phyloP scores from a whole-genome alignment of 2,329 filamentous ascomycete genomes.

The Microcyclosporella mali region DNA sequence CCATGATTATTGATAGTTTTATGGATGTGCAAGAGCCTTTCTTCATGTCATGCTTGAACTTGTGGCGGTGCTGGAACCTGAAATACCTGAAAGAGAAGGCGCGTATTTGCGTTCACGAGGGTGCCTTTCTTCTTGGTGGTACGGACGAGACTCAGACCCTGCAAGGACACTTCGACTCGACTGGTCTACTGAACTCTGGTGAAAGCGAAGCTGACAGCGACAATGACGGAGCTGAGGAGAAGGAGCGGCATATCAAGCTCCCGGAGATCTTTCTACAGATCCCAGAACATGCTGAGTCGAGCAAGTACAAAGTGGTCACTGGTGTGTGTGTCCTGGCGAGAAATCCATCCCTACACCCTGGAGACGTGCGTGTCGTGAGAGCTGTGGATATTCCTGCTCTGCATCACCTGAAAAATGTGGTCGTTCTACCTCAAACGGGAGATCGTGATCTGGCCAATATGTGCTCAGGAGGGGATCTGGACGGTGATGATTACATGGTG shows the following conservation, averaged over 20 bases:
- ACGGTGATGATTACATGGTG: conserved; percentile 92
- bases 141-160: conserved; percentile 77
- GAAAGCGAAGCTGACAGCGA: neutral
- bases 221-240: conserved; percentile 41
- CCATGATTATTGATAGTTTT: conserved; percentile 75
- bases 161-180: conserved; percentile 55
- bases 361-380: conserved; percentile 80
- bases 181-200: neutral
- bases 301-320: conserved; percentile 58
- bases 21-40: conserved; percentile 72
- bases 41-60: conserved; percentile 65
- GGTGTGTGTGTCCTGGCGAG: conserved; percentile 79
- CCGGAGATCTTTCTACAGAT: conserved; percentile 90
- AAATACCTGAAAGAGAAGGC: conserved; percentile 92
- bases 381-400: conserved; percentile 72
- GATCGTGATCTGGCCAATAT: conserved; percentile 84
- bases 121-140: conserved; percentile 82
- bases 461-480: conserved; percentile 92
- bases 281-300: conserved; percentile 44
- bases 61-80: conserved; percentile 86
- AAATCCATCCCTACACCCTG: conserved; percentile 89
- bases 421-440: conserved; percentile 78
- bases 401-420: conserved; percentile 71
- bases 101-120: conserved; percentile 70
- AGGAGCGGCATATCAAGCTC: conserved; percentile 34